Percentiles rank a stretch among this genome's conserved stretches.
Conservation (phyloP, 805 yeast species). For the Ogataea dorogensis region DNA sequence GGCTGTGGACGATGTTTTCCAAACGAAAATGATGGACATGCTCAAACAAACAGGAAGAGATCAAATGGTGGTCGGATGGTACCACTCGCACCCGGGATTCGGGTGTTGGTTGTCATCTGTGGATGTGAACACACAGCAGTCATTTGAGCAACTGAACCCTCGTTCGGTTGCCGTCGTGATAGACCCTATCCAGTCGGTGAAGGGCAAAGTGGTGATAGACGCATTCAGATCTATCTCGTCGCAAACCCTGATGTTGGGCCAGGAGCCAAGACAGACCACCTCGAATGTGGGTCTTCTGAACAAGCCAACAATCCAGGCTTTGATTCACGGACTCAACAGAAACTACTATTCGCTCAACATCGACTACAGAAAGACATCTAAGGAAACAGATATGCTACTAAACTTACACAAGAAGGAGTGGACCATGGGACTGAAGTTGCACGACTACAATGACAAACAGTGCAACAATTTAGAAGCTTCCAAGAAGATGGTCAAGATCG, state of each 20-base stretch:
- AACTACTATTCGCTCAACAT: constrained; percentile 94
- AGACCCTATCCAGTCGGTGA: constrained; percentile 97
- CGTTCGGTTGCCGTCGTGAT: constrained; percentile 98
- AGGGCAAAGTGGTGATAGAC: constrained; percentile 98
- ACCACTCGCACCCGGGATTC: constrained; percentile 98
- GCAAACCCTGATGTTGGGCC: constrained; percentile 86
- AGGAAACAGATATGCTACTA: constrained; percentile 90
- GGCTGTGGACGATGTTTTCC: constrained; percentile 98
- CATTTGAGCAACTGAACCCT: constrained; percentile 92
- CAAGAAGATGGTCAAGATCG: constrained; percentile 80
- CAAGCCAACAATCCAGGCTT: constrained; percentile 94
- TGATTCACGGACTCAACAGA: constrained; percentile 95
- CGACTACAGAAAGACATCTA: constrained; percentile 87
- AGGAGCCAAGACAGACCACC: constrained; percentile 97
- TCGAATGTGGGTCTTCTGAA: constrained; percentile 93
- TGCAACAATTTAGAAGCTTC: constrained; percentile 70
- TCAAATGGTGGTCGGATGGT: constrained; percentile 99
- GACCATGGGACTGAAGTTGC: constrained; percentile 85
- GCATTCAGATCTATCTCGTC: constrained; percentile 95
- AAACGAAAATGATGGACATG: constrained; percentile 99
- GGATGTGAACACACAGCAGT: constrained; percentile 96
- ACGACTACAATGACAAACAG: constrained; percentile 76
- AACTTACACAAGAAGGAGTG: constrained; percentile 93
- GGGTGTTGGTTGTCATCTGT: constrained; percentile 99
- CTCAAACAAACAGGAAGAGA: constrained; percentile 98